Percentiles rank a stretch among this genome's conserved stretches.
Conservation (phyloP, 805 yeast species). For the Teunomyces panamensis region DNA sequence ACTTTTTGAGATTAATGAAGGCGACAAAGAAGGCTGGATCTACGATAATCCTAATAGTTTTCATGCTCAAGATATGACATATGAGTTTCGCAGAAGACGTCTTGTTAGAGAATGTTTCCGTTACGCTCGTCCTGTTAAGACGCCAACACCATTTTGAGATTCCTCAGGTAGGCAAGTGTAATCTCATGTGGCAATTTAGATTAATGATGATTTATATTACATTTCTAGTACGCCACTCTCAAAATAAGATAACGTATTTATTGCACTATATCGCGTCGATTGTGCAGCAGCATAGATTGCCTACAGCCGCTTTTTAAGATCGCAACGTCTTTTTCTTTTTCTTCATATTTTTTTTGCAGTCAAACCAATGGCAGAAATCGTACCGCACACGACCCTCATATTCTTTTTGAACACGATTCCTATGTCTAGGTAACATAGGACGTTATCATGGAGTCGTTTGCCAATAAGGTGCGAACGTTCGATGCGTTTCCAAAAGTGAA, state of each 20-base stretch:
- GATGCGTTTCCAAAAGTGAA: conserved; percentile 48
- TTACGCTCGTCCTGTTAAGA: conserved; percentile 10
- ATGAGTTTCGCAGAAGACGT: conserved; percentile 57
- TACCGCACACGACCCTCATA: neutral
- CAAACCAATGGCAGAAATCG: neutral
- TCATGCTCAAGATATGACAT: conserved; percentile 33
- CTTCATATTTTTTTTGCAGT: too few species aligned
- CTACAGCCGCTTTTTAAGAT: too few species aligned
- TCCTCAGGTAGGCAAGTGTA: neutral
- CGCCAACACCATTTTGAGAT: neutral
- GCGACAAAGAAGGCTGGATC: conserved; percentile 50
- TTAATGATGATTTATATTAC: too few species aligned
- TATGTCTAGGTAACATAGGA: neutral
- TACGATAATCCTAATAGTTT: conserved; percentile 33
- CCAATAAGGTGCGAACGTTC: conserved; percentile 40
- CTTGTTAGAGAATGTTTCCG: conserved; percentile 46
- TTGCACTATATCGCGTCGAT: too few species aligned
- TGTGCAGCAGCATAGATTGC: too few species aligned
- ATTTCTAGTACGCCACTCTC: too few species aligned
- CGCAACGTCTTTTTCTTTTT: too few species aligned
- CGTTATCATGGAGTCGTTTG: conserved; percentile 31
- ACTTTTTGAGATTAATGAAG: conserved; percentile 25
- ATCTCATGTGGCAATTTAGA: neutral
- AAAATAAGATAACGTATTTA: too few species aligned
- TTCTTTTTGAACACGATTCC: neutral